Conservation (phyloP, 768 basidiomycete genomes). For the Russula foetens region DNA sequence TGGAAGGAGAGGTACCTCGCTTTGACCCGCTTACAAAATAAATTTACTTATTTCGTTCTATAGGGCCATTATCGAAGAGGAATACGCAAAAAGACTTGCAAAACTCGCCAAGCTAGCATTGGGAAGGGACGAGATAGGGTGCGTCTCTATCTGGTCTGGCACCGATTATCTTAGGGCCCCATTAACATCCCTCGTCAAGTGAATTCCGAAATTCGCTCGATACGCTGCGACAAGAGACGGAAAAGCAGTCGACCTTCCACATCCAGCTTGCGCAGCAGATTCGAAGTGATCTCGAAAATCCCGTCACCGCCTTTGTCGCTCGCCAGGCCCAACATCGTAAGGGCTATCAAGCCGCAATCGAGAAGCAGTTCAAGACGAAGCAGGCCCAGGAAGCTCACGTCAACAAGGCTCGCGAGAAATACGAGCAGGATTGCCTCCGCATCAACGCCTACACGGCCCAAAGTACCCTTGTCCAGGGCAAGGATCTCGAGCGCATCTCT, state of each 20-base stretch:
- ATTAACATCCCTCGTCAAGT: conserved; percentile 32
- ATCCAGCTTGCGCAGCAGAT: conserved; percentile 66
- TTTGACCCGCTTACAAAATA: background rate
- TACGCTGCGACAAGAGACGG: conserved; percentile 74
- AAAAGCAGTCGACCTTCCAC: conserved; percentile 70
- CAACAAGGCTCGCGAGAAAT: conserved; percentile 84
- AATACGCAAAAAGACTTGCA: conserved; percentile 80
- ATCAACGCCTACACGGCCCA: conserved; percentile 95
- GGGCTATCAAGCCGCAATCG: conserved; percentile 63
- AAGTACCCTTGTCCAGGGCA: conserved; percentile 83
- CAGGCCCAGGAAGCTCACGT: conserved; percentile 82
- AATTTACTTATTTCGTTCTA: background rate
- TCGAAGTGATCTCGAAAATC: conserved; percentile 65
- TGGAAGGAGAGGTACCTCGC: conserved; percentile 87
- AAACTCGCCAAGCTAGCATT: conserved; percentile 70
- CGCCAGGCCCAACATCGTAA: conserved; percentile 70
- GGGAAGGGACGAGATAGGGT: conserved; percentile 94
- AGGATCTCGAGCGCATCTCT: conserved; percentile 85
- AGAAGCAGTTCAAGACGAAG: conserved; percentile 88
- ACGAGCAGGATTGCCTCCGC: conserved; percentile 84
- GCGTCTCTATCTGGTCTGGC: conserved; percentile 27
- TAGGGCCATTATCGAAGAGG: conserved; percentile 88
- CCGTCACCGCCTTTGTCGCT: conserved; percentile 47
- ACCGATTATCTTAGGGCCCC: background rate
- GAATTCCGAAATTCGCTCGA: conserved; percentile 78